Evolutionary conservation across 1,284 basidiomycete species (phyloP), one percentile per base, ranked within the genome.

Genomic region (Moesziomyces sp.): DNA sequence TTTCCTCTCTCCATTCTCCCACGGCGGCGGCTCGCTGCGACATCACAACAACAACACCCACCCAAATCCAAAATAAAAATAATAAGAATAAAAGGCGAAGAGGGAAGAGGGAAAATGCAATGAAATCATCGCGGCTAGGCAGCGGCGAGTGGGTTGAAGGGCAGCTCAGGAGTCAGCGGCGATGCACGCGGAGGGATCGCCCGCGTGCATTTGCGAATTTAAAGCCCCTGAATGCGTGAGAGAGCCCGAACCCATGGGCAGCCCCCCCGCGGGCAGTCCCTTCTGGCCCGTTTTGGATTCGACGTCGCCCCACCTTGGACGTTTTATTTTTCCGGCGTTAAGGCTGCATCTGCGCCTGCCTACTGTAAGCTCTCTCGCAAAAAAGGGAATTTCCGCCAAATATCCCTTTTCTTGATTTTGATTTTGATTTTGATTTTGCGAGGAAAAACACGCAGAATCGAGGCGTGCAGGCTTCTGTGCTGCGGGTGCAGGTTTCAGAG

Each of bases 61-160:
- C 14, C 34, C 44, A 21, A n/a, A 44, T 13, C 46, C n/a, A 48
- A 48, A 18, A 30, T n/a, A 48, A 48, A 49, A 42, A 48, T 35
- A 47, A 38, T 24, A 50, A 50, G 13, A 50, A 24, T 4, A 18
- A 5, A 16, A 16, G 21, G n/a, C n/a, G n/a, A 42, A 19, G 8
- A 18, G 16, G 19, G 10, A 19, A 50, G 40, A 40, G 24, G 49
- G 34, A 14, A 23, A 38, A 14, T 2, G 34, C 30, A 34, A 40
- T 40, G 38, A 40, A 18, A n/a, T 40, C 38, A 40, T 40, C 38
- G 38, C 30, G 30, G 30, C 13, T 34, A 34, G 30, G 10, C 30
- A 34, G 13, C 30, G 30, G 3, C 38, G 5, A 14, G 16, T 14
- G 4, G 38, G 16, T 4, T 6, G 38, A 5, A 6, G 14, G 21